These are phyloP conservation scores for Syzygium grande DNA, from an alignment of 345 rosid genomes.

Conservation along the genomic window DNA sequence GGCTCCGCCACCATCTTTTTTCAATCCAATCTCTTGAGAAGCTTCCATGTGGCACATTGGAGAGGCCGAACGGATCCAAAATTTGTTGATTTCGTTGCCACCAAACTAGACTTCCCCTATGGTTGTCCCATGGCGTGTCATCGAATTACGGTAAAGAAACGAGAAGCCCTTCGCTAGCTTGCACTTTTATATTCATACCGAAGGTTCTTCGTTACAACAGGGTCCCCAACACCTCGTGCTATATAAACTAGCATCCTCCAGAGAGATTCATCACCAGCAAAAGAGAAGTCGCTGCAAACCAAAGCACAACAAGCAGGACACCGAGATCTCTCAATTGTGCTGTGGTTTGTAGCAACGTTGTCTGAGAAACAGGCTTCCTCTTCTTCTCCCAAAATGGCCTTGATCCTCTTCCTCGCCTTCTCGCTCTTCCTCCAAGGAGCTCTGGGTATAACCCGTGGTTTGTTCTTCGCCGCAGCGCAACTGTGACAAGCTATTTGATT, in stretches of 20 bases:
- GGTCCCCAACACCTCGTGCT: neutral
- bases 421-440: slow-evolving; percentile 57
- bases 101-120: neutral
- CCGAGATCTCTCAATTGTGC: neutral
- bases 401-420: slow-evolving; percentile 35
- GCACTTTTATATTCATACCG: neutral
- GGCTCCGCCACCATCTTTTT: neutral
- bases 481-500: neutral
- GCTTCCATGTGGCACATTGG: neutral
- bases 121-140: neutral
- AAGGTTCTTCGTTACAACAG: neutral
- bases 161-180: neutral
- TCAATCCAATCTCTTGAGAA: neutral
- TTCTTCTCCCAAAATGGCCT: slow-evolving; percentile 31
- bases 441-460: slow-evolving; percentile 29
- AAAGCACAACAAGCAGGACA: neutral
- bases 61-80: neutral
- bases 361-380: neutral
- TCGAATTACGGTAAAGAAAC: neutral
- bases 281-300: neutral
- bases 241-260: neutral
- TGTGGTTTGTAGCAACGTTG: neutral
- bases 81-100: neutral
- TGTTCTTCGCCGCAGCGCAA: neutral
- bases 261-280: neutral